Conservation (phyloP, 2,329 filamentous ascomycete species). For the Apiospora rasikravindrae region DNA sequence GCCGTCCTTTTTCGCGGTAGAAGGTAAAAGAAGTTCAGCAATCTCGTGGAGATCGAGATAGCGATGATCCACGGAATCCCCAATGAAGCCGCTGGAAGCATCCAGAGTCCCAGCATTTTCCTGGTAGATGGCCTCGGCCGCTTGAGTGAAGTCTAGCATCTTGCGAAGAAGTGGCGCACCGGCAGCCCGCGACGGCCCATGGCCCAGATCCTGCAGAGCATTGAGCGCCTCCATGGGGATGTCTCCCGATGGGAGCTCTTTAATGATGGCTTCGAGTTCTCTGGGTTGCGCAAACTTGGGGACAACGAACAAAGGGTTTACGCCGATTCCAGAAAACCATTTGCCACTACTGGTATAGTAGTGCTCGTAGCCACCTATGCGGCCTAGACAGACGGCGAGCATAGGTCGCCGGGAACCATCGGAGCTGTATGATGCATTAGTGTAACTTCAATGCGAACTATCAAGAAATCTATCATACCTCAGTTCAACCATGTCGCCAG, state of each 20-base stretch:
- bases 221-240: conserved; percentile 39
- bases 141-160: conserved; percentile 52
- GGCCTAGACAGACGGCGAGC: conserved; percentile 59
- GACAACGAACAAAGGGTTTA: conserved; percentile 56
- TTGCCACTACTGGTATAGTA: conserved; percentile 60
- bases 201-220: conserved; percentile 45
- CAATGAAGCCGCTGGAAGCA: conserved; percentile 48
- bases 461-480: conserved; percentile 34
- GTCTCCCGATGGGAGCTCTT: conserved; percentile 41
- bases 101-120: conserved; percentile 54
- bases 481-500: conserved; percentile 60
- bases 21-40: conserved; percentile 49
- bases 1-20: conserved; percentile 40
- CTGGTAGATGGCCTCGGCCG: conserved; percentile 53
- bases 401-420: conserved; percentile 50
- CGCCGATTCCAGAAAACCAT: conserved; percentile 50
- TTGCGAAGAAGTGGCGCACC: conserved; percentile 51
- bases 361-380: conserved; percentile 55
- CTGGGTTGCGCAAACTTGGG: conserved; percentile 48
- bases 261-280: conserved; percentile 49
- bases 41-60: conserved; percentile 59
- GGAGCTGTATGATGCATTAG: conserved; percentile 33
- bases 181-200: conserved; percentile 48
- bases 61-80: conserved; percentile 42
- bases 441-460: too few species aligned